These are phyloP conservation scores for Colletotrichum nymphaeae DNA, from an alignment of 2,329 filamentous ascomycete species.

Conservation along the genomic window DNA sequence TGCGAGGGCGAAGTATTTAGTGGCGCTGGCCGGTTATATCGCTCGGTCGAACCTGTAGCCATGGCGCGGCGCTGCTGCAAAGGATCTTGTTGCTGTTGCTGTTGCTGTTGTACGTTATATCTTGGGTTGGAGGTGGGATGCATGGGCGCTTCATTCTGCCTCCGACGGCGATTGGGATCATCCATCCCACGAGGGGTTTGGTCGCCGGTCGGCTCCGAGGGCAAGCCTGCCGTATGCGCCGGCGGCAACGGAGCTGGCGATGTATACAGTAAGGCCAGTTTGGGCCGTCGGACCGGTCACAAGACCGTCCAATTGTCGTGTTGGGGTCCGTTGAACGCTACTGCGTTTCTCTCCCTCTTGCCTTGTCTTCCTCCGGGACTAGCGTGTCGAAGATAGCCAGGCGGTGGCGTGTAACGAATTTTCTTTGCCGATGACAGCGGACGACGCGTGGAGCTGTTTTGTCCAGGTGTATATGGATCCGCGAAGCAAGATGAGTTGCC, in stretches of 20 bases:
- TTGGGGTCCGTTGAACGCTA: not conserved
- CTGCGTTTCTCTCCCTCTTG: not conserved
- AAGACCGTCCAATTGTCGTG: conserved; percentile 39
- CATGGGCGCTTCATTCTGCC: conserved; percentile 79
- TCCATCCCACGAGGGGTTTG: conserved; percentile 77
- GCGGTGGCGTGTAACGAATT: not conserved
- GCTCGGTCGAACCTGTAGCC: conserved; percentile 48
- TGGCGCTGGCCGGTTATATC: conserved; percentile 61
- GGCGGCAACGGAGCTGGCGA: conserved; percentile 73
- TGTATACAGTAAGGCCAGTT: conserved; percentile 73
- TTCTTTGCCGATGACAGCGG: not conserved
- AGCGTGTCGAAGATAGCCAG: conserved; percentile 1
- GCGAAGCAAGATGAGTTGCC: not conserved
- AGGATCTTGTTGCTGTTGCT: conserved; percentile 46
- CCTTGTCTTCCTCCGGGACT: not conserved
- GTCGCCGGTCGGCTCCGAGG: conserved; percentile 64
- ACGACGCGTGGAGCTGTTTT: not conserved
- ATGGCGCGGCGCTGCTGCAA: conserved; percentile 56
- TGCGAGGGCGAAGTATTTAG: conserved; percentile 61
- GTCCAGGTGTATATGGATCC: conserved; percentile 1
- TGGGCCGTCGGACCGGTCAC: conserved; percentile 53
- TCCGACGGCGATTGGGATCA: conserved; percentile 77
- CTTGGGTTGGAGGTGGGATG: conserved; percentile 69
- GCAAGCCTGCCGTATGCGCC: conserved; percentile 72
- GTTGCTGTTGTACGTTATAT: conserved; percentile 56